Evolutionary conservation across 108 stramenopile species (phyloP), one percentile per base, ranked within the genome.

Genomic region (Skeletonema grethae): DNA sequence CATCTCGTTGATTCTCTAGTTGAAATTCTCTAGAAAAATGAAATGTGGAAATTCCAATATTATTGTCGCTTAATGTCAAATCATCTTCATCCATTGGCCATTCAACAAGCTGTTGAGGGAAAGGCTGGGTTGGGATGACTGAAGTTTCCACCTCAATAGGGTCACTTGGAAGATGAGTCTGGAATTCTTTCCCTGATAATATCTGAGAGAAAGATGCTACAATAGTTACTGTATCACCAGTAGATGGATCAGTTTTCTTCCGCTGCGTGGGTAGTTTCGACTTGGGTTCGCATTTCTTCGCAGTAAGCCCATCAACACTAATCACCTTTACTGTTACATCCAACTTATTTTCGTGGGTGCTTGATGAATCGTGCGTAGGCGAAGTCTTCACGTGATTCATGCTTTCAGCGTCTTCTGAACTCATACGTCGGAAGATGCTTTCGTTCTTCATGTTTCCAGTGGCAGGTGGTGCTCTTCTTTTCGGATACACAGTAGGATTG

Each of bases 131-230:
- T 22, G 18, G 50, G 22, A 53, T 53, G 9, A 53, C 20, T 9
- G 50, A 24, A 20, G 50, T 53, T 53, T 53, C 50, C 8, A 53
- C 50, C 9, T 53, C 50, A 53, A 53, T 22, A 9, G 50, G 50
- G 22, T 53, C 50, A 7, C 50, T 53, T 22, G 50, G 50, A 9
- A 53, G 22, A 24, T 53, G 50, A 24, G 50, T 53, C n/a, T n/a
- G 22, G 22, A 53, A 53, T n/a, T 53, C 50, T 53, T 53, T 20
- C 9, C 50, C 50, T n/a, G 50, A 53, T 22, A 53, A 53, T 9
- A 10, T 22, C 22, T 53, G 50, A 22, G 50, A 53, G 22, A 53
- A 53, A 24, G 50, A 53, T 20, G 50, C 50, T 1, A 53, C 50
- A 53, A 53, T 22, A 22, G 50, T 53, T 4, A 22, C 50, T 53